These are phyloP conservation scores for Berkeleyomyces rouxiae DNA, from an alignment of 2,329 filamentous ascomycete species.

Conservation along the genomic window DNA sequence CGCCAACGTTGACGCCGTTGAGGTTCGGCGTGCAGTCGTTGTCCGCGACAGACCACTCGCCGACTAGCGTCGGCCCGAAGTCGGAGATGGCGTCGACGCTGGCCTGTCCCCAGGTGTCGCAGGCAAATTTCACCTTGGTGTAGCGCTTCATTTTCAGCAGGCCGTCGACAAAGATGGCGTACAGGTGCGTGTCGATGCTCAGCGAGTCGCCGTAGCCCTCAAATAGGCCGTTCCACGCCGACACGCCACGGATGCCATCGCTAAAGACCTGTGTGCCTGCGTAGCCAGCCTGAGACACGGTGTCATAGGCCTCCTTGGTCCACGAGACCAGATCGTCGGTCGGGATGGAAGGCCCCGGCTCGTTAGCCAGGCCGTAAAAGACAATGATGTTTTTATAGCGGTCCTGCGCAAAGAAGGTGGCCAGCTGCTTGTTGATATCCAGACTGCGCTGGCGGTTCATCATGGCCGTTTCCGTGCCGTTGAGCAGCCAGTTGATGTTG, in stretches of 20 bases:
- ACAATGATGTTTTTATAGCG: constrained; percentile 37
- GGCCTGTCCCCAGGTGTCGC: constrained; percentile 44
- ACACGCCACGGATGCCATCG: constrained; percentile 56
- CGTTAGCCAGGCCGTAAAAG: constrained; percentile 52
- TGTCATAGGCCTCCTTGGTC: constrained; percentile 37
- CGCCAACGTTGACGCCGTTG: constrained; percentile 55
- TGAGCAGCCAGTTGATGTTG: constrained; percentile 20
- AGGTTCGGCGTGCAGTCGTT: constrained; percentile 43
- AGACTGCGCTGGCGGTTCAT: constrained; percentile 33
- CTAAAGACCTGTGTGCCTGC: constrained; percentile 47
- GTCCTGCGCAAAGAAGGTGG: constrained; percentile 19
- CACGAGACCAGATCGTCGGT: constrained; percentile 38
- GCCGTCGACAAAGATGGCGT: constrained; percentile 59
- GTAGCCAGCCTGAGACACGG: constrained; percentile 44
- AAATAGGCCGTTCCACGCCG: constrained; percentile 54
- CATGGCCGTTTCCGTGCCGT: constrained; percentile 15
- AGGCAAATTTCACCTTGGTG: constrained; percentile 52
- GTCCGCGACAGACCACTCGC: constrained; percentile 64
- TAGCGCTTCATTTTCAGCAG: constrained; percentile 49
- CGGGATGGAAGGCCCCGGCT: constrained; percentile 45
- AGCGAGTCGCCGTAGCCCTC: constrained; percentile 38
- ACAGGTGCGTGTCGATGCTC: constrained; percentile 63
- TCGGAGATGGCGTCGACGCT: constrained; percentile 29
- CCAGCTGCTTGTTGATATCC: constrained; percentile 31
- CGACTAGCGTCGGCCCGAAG: constrained; percentile 59